Conservation (phyloP, 257 asterid genomes). For the Nicotiana knightiana region DNA sequence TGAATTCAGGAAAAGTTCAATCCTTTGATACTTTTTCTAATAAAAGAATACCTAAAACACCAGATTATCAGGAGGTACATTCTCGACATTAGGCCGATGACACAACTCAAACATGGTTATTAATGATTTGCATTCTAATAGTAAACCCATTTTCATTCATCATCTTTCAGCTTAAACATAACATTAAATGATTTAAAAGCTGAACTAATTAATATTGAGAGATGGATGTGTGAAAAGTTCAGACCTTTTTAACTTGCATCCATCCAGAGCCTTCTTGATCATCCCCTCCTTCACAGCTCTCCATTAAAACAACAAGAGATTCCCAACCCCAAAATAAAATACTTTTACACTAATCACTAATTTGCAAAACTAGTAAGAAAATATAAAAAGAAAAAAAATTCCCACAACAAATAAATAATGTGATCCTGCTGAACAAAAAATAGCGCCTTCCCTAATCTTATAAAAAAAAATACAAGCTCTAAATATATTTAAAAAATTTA, state of each 20-base stretch:
- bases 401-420: not conserved
- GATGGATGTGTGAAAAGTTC: slow-evolving; percentile 10
- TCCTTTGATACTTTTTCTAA: not conserved
- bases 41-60: not conserved
- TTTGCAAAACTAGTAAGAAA: not conserved
- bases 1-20: slow-evolving; percentile 2
- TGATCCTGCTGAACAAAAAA: not conserved
- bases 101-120: not conserved
- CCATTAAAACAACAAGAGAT: slow-evolving; percentile 36
- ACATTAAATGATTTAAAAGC: not conserved
- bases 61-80: not conserved
- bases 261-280: slow-evolving; percentile 97
- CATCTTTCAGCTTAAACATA: slow-evolving; percentile 1
- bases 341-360: slow-evolving; percentile 18
- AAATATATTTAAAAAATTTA: not conserved
- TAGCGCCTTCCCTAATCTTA: slow-evolving; percentile 1
- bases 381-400: not conserved
- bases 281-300: slow-evolving; percentile 55
- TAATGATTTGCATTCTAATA: not conserved
- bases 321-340: slow-evolving; percentile 1
- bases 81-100: not conserved
- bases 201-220: not conserved
- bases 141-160: not conserved
- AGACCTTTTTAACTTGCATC: slow-evolving; percentile 97
- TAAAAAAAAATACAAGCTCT: not conserved